Evolutionary conservation across 352 stramenopile genomes (phyloP), one percentile per base, ranked within the genome.

Genomic region (Globisporangium cederbergense): DNA sequence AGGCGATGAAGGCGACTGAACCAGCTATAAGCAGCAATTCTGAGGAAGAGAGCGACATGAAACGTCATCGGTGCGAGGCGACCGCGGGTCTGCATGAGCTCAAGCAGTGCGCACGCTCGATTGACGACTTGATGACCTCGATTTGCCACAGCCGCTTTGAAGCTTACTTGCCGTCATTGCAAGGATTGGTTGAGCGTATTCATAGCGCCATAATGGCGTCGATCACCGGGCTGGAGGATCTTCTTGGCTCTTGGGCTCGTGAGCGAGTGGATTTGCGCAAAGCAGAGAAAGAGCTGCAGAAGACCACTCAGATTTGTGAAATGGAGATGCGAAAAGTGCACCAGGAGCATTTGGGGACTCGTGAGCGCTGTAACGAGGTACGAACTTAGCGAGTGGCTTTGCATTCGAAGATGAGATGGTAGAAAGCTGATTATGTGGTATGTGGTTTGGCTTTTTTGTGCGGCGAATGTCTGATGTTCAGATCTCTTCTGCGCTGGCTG

Each of bases 271-370:
- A 83, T 40, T 45, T 86, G 14, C 30, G 74, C 0, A 62, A 62
- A 3, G 66, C 78, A 1, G 74, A 68, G 45, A 32, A 68, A 13
- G 59, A 62, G n/a, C 53, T 88, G 22, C 63, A 86, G 30, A 58
- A 64, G 3, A 75, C 79, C 0, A 65, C 66, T 30, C 46, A 30
- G 18, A 40, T 77, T 36, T 86, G 76, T 20, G 67, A 74, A 40
- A 11, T 68, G 2, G 76, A 79, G 47, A 77, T 85, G 68, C 56
- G 71, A 4, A 75, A 76, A 43, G 60, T 75, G 34, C 75, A 85
- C 28, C 50, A 63, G 0, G 62, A 74, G 40, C 60, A 60, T 10
- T 18, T 50, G 0, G 2, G 10, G 0, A 45, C n/a, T 0, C 22
- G 49, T 14, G 22, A 61, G 22, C 42, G 45, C 40, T 46, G 64